Percentiles rank a stretch among this genome's conserved stretches.
Conservation (phyloP, 139 green algal species). For the Micromonas commoda region DNA sequence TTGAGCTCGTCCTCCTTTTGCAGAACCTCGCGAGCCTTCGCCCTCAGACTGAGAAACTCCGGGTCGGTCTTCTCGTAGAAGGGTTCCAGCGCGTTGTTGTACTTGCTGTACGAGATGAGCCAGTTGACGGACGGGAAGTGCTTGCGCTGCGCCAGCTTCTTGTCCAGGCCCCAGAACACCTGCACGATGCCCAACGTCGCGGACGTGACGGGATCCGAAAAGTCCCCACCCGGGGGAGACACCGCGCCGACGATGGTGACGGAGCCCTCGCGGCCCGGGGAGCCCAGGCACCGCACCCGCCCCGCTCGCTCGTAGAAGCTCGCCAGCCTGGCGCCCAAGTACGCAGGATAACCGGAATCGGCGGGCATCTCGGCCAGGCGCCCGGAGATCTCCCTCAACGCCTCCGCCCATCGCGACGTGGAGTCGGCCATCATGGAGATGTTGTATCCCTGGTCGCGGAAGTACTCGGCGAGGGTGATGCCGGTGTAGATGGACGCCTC, state of each 20-base stretch:
- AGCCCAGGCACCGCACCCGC: constrained; percentile 85
- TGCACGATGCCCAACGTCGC: constrained; percentile 98
- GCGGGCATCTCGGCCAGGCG: constrained; percentile 98
- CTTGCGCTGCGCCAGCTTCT: constrained; percentile 99
- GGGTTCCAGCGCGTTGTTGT: constrained; percentile 89
- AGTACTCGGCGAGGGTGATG: constrained; percentile 99
- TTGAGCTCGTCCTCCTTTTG: constrained; percentile 99
- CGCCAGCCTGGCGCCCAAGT: constrained; percentile 66
- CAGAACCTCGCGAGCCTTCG: constrained; percentile 66
- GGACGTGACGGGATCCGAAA: constrained; percentile 95
- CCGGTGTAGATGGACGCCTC: constrained; percentile 99
- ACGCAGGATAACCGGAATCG: constrained; percentile 73
- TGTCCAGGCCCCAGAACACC: constrained; percentile 99
- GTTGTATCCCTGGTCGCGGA: constrained; percentile 96
- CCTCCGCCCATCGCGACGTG: constrained; percentile 95
- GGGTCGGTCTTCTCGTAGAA: constrained; percentile 94
- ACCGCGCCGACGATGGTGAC: constrained; percentile 98
- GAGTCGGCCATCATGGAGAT: constrained; percentile 98
- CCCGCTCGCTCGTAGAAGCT: constrained; percentile 98
- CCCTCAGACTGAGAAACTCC: constrained; percentile 64
- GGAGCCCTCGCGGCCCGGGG: constrained; percentile 80
- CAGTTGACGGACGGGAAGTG: constrained; percentile 99
- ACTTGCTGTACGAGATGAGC: constrained; percentile 99
- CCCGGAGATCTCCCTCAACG: constrained; percentile 96
- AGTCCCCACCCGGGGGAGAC: constrained; percentile 94